Evolutionary conservation across 495 filamentous ascomycete genomes (phyloP), one percentile per base, ranked within the genome.

Genomic region (Stereocaulon alpinum): DNA sequence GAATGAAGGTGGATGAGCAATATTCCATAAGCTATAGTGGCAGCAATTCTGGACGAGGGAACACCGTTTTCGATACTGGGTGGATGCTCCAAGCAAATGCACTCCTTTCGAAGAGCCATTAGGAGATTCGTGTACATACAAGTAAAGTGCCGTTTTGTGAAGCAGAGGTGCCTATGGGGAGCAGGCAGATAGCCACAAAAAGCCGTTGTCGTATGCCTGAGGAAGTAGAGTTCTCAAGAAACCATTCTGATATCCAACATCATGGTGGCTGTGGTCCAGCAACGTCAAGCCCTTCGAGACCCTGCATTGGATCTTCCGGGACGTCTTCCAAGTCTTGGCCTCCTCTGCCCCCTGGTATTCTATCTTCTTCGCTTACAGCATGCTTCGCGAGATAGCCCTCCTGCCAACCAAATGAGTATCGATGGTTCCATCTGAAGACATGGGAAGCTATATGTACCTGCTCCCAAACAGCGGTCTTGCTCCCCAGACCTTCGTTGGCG

Each of bases 391-490:
- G 71, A 81, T 91, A 98, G 12, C 87, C 87, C 76, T 98, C 93
- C 91, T 97, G 64, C 69, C 67, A 11, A 20, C 32, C 7, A 42
- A 29, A 40, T 60, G 48, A 59, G 49, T 29, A 53, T 53, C 17
- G 34, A n/a, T 45, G 40, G 17, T 10, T 2, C 47, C 27, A 12
- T n/a, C 7, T 14, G 32, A 30, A 12, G 48, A 47, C 55, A 50
- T 32, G 40, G 52, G 27, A n/a, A 50, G 56, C 44, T 45, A 42
- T 61, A 68, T 82, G 49, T 75, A 96, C 92, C 85, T 96, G 93
- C 72, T 96, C 89, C 93, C 93, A 99, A 60, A 99, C 80, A 10
- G 93, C 94, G n/a, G 86, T 95, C 75, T 89, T 94, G 73, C 86
- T 89, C 34, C 92, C 91, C 12, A 99, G 68, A 15, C 90, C 88